Evolutionary conservation across 2,329 filamentous ascomycete genomes (phyloP).

Genomic region (Clonostachys rosea): DNA sequence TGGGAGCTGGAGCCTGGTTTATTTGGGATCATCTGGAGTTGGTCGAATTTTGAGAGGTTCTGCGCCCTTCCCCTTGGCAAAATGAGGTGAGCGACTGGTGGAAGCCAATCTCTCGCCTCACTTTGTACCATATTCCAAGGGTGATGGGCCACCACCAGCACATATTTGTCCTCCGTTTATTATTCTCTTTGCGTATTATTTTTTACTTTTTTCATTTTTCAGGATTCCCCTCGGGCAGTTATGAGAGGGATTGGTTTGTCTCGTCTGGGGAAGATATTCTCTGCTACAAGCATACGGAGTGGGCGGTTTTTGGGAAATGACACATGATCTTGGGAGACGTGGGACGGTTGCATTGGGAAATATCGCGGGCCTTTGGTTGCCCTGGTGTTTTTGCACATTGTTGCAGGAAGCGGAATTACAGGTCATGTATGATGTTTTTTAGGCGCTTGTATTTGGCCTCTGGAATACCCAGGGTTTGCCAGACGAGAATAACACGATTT

Average conservation of each 20-base stretch:
- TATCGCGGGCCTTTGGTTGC: constrained; percentile 20
- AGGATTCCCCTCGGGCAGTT: neutral
- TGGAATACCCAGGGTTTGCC: constrained; percentile 3
- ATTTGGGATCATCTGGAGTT: constrained; percentile 3
- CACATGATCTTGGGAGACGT: constrained; percentile 23
- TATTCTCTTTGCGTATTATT: constrained; percentile 1
- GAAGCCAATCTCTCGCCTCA: no score
- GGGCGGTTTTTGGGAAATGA: constrained; percentile 11
- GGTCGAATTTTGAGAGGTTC: constrained; percentile 1
- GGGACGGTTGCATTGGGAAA: constrained; percentile 21
- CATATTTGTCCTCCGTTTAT: neutral
- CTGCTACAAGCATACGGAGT: constrained; percentile 21
- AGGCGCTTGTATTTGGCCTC: no score
- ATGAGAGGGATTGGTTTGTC: constrained; percentile 16
- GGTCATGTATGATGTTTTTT: constrained; percentile 1
- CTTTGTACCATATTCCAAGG: constrained; percentile 2
- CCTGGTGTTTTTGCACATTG: constrained; percentile 23
- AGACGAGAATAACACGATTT: constrained; percentile 5
- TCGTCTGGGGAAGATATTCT: constrained; percentile 15
- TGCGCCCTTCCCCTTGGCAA: neutral
- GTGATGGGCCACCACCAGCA: neutral
- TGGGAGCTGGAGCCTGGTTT: constrained; percentile 2
- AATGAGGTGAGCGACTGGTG: no score
- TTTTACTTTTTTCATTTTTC: constrained; percentile 3
- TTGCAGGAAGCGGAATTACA: constrained; percentile 15